A percentile compares a stretch with the other conserved stretches of the same genome.
These are phyloP conservation scores for Pseudogymnoascus sp. DNA, from an alignment of 2,329 filamentous ascomycete genomes.

Conservation along the genomic window DNA sequence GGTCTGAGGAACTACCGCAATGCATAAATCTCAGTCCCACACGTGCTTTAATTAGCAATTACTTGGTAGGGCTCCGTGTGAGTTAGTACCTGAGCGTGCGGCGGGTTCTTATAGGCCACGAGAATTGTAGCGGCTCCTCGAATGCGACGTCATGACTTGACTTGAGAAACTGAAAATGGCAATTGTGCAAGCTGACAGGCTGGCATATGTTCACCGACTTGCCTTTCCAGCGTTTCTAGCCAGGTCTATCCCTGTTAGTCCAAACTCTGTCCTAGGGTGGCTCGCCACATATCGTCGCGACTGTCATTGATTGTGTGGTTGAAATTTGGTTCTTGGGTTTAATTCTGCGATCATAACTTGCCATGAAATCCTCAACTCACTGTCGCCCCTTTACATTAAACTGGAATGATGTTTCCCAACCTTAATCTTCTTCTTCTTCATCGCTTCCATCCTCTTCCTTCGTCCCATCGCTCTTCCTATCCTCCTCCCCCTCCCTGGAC, in stretches of 20 bases:
- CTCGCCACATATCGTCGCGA: background rate
- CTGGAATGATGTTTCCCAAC: background rate
- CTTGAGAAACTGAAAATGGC: background rate
- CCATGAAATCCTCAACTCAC: background rate
- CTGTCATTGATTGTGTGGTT: background rate
- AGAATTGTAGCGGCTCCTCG: background rate
- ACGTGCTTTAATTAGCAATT: background rate
- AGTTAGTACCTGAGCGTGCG: background rate
- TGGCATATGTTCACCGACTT: background rate
- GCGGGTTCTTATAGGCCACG: background rate
- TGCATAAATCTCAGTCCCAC: slow-evolving; percentile 4
- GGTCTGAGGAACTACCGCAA: background rate
- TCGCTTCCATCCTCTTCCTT: background rate
- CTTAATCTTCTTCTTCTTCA: background rate
- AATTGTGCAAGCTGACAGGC: background rate
- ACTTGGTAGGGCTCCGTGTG: background rate
- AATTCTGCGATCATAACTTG: background rate
- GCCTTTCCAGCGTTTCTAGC: background rate
- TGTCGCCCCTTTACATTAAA: background rate
- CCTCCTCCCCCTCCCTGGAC: background rate
- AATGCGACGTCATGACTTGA: slow-evolving; percentile 2
- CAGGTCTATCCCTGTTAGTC: background rate
- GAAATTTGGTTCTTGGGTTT: background rate
- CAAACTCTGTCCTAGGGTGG: background rate
- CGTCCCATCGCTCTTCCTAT: background rate